Percentiles rank a stretch among this genome's conserved stretches.
Evolutionary conservation across 225 moss, liverwort and hornwort genomes (phyloP).

Genomic region (Antitrichia curtipendula): DNA sequence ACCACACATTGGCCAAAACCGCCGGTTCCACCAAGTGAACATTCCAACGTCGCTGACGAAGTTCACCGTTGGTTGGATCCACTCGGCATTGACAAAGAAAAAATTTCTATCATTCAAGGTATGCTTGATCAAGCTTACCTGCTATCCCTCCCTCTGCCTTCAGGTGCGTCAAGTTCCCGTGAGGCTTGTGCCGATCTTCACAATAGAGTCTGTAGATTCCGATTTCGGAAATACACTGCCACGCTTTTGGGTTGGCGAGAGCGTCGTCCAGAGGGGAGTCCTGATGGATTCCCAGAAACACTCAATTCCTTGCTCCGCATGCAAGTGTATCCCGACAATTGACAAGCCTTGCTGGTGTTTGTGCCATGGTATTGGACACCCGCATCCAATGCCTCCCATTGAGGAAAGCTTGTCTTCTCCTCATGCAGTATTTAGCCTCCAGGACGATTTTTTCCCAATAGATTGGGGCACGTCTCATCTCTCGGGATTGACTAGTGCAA

Average conservation of each 20-base stretch:
- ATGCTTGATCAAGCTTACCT: background rate
- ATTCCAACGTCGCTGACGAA: background rate
- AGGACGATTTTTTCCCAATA: background rate
- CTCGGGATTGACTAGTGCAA: rapidly evolving
- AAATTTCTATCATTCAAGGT: background rate
- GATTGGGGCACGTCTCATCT: too few relatives aligned
- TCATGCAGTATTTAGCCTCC: background rate
- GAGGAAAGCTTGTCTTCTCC: too few relatives aligned
- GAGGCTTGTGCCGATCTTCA: background rate
- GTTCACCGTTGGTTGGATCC: background rate
- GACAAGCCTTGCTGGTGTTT: background rate
- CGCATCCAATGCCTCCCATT: rapidly evolving
- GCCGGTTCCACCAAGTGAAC: rapidly evolving
- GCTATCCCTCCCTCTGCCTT: background rate
- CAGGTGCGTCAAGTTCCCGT: background rate
- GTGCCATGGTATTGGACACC: background rate
- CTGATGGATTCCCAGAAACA: background rate
- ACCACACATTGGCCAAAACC: background rate
- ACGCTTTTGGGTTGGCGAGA: background rate
- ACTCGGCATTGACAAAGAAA: rapidly evolving
- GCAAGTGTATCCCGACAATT: background rate
- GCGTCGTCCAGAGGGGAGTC: background rate
- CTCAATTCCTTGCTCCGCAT: background rate
- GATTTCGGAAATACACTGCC: background rate
- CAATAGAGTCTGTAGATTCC: background rate